Evolutionary conservation across 1,284 basidiomycete genomes (phyloP), one percentile per base, ranked within the genome.

Genomic region (Pyrrhoderma lamaoense): DNA sequence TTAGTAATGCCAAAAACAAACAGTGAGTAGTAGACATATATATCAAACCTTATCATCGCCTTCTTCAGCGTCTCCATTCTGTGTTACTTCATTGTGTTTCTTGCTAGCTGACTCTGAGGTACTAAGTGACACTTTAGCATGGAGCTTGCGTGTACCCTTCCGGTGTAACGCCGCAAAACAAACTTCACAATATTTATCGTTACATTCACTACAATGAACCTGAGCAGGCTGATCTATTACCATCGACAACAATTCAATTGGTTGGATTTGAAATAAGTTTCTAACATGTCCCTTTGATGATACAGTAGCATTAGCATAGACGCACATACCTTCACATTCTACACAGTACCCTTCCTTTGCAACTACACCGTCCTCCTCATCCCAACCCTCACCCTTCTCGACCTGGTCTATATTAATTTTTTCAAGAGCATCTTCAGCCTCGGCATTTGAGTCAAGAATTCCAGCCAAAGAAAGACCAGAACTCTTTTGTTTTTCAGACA

Each of bases 81-180:
- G 45, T 14, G 34, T 37, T 16, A 58, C 64, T 7, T 18, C 14
- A n/a, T 5, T 16, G 14, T 22, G 38, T 5, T 40, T 40, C 7
- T 16, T 16, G 5, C 11, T 31, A 58, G 47, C 59, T 62, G 48
- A 63, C 63, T 16, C 55, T 51, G 18, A 54, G 54, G 19, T 59
- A 54, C 58, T 56, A 39, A 88, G 60, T 23, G 76, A 67, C 55
- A 73, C 81, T n/a, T 72, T 70, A 3, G 66, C 65, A 64, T 90
- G 88, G 40, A 64, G 64, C 65, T 82, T 88, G 44, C 88, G 73
- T 3, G 79, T 73, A 14, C 88, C 88, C 60, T 89, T 90, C 45
- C 87, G 71, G 64, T 90, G 88, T 61, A 86, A 85, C 0, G 86
- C 77, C 9, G 83, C 76, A 64, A 85, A 90, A 68, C 88, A 90